Evolutionary conservation across 140 eudicot species (phyloP).

Genomic region (Eryngium alpinum): DNA sequence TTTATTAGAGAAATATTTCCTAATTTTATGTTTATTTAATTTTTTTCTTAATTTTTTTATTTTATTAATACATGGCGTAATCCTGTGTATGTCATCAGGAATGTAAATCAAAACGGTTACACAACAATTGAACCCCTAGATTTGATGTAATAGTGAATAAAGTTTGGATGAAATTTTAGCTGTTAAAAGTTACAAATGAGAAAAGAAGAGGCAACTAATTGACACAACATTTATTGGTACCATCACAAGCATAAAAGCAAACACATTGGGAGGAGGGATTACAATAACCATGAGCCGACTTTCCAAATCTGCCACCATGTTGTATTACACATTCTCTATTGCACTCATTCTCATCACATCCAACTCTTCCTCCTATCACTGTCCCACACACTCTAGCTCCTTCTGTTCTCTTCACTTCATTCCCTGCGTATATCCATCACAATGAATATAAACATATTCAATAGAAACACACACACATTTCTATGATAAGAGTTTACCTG

Average conservation of each 20-base stretch:
- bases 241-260: neutral
- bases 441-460: neutral
- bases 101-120: too few relatives aligned
- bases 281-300: neutral
- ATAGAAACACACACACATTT: neutral
- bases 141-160: too few relatives aligned
- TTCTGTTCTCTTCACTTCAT: neutral
- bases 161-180: too few relatives aligned
- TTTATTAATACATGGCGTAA: too few relatives aligned
- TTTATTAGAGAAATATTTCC: too few relatives aligned
- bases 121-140: too few relatives aligned
- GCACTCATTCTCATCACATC: constrained; percentile 1
- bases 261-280: constrained; percentile 7
- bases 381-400: neutral
- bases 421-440: neutral
- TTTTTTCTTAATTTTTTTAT: too few relatives aligned
- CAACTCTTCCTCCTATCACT: neutral
- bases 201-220: neutral
- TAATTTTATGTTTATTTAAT: too few relatives aligned
- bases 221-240: neutral
- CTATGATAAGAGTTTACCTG: neutral
- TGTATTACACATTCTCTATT: neutral
- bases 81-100: too few relatives aligned
- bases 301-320: neutral
- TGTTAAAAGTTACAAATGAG: too few relatives aligned